Percentiles rank a stretch among this genome's conserved stretches.
These are phyloP conservation scores for Botrytis fabae DNA, from an alignment of 2,329 filamentous ascomycete species.

Conservation along the genomic window DNA sequence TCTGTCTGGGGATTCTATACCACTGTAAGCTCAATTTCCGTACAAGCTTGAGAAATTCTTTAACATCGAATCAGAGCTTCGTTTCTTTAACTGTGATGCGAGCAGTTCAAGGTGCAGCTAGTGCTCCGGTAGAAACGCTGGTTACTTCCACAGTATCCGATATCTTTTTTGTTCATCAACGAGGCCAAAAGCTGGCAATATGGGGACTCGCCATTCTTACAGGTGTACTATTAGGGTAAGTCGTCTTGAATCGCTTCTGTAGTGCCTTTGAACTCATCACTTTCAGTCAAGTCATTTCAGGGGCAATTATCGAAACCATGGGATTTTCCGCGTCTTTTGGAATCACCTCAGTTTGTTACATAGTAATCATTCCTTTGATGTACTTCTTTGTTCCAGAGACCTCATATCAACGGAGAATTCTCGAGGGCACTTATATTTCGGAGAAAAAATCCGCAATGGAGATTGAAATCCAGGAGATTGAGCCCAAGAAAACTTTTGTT, in stretches of 20 bases:
- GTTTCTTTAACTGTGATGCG: neutral
- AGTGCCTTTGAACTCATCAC: neutral
- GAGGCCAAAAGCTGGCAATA: neutral
- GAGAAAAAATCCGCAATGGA: neutral
- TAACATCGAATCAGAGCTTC: neutral
- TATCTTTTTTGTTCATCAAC: neutral
- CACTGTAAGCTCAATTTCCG: neutral
- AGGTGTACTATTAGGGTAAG: neutral
- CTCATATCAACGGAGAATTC: neutral
- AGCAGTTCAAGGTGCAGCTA: neutral
- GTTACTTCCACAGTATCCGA: neutral
- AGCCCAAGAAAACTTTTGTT: neutral
- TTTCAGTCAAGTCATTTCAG: neutral
- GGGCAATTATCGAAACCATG: neutral
- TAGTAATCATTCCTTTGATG: neutral
- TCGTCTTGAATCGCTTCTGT: neutral
- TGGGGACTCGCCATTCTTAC: neutral
- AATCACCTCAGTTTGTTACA: neutral
- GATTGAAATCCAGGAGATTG: neutral
- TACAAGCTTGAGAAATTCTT: neutral
- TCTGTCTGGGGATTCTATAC: neutral
- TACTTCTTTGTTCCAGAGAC: constrained; percentile 1
- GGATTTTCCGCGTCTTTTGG: neutral
- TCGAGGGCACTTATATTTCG: neutral
- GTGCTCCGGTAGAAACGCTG: neutral